These are phyloP conservation scores for Marasmius fiardii DNA, from an alignment of 1,284 basidiomycete genomes.

Conservation along the genomic window DNA sequence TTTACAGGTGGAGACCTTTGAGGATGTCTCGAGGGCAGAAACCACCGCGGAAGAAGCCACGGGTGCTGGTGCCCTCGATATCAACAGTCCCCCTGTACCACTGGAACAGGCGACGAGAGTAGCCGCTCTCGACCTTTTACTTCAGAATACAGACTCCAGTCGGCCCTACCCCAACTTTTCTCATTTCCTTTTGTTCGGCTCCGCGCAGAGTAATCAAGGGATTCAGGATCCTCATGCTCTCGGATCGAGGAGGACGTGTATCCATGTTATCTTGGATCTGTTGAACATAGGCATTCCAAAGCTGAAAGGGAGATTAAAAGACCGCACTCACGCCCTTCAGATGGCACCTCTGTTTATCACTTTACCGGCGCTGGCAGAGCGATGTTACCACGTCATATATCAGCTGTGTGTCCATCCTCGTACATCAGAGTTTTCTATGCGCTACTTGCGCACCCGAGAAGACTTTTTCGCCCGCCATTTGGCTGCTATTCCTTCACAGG, in stretches of 20 bases:
- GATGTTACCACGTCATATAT: conserved; percentile 80
- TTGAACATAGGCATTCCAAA: conserved; percentile 68
- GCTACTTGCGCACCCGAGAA: conserved; percentile 86
- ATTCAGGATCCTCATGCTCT: conserved; percentile 78
- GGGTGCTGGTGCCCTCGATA: conserved; percentile 66
- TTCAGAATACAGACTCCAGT: conserved; percentile 70
- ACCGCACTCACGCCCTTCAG: conserved; percentile 30
- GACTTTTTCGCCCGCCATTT: conserved; percentile 90
- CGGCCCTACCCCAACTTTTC: conserved; percentile 81
- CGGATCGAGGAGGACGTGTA: conserved; percentile 65
- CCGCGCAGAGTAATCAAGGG: conserved; percentile 46
- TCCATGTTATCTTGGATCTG: conserved; percentile 81
- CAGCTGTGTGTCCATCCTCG: conserved; percentile 85
- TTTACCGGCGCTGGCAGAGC: conserved; percentile 83
- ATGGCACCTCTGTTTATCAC: conserved; percentile 57
- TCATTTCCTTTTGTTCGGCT: conserved; percentile 86
- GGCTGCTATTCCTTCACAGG: conserved; percentile 64
- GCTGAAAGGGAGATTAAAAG: conserved; percentile 44
- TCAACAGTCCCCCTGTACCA: conserved; percentile 38
- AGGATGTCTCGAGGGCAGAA: conserved; percentile 59
- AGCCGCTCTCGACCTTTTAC: conserved; percentile 84
- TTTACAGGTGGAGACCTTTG: conserved; percentile 59
- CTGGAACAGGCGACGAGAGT: conserved; percentile 72
- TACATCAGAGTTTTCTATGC: conserved; percentile 81
- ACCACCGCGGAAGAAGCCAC: conserved; percentile 57